These are phyloP conservation scores for Mycena amicta DNA, from an alignment of 768 basidiomycete genomes.

Conservation along the genomic window DNA sequence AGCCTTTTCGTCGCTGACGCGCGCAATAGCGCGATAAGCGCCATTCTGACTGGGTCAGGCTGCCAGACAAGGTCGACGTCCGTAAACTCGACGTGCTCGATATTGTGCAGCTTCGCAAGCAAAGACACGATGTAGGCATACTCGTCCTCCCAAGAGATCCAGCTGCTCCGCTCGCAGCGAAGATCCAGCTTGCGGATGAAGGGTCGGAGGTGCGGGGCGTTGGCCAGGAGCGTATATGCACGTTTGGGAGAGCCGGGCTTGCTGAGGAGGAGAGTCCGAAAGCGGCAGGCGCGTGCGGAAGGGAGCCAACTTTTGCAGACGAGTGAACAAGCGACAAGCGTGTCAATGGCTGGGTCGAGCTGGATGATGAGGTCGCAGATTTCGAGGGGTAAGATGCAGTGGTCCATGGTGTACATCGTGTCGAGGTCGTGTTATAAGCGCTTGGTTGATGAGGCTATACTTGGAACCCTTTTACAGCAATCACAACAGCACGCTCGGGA, in stretches of 20 bases:
- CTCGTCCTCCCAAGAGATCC: conserved; percentile 14
- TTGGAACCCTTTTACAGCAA: not conserved
- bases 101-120: conserved; percentile 4
- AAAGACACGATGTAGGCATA: conserved; percentile 5
- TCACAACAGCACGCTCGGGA: conserved; percentile 8
- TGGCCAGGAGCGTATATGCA: conserved; percentile 2
- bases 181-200: conserved; percentile 7
- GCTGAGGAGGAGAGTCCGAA: conserved; percentile 10
- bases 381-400: conserved; percentile 11
- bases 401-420: conserved; percentile 6
- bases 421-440: not conserved
- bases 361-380: conserved; percentile 8
- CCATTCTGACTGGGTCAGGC: conserved; percentile 6
- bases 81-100: conserved; percentile 10
- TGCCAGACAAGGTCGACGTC: conserved; percentile 14
- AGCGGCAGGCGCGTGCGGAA: conserved; percentile 10
- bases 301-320: conserved; percentile 11
- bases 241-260: conserved; percentile 6
- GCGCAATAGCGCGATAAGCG: conserved; percentile 12
- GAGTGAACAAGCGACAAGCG: conserved; percentile 6
- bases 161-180: conserved; percentile 17
- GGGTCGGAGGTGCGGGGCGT: not conserved
- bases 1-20: conserved; percentile 12
- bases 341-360: not conserved
- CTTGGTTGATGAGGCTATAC: not conserved